Conservation (phyloP, 331 rosid species). For the Malus hybrid region DNA sequence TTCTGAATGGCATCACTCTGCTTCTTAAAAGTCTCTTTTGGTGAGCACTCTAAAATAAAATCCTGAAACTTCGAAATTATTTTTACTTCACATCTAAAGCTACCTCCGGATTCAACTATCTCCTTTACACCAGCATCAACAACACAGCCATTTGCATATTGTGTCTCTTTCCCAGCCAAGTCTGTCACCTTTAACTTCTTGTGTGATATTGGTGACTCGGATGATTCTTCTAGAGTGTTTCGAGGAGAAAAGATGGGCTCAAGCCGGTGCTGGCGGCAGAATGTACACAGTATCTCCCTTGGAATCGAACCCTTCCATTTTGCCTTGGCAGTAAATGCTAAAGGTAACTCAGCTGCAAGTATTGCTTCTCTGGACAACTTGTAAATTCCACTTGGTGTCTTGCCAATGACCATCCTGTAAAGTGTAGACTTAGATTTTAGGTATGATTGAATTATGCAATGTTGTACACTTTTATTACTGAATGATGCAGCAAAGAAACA, state of each 20-base stretch:
- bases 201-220: conserved; percentile 40
- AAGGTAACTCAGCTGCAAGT: conserved; percentile 73
- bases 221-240: conserved; percentile 25
- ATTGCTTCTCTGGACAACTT: conserved; percentile 82
- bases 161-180: conserved; percentile 26
- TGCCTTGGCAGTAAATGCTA: conserved; percentile 48
- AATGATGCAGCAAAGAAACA: conserved; percentile 7
- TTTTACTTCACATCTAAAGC: conserved; percentile 58
- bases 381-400: conserved; percentile 79
- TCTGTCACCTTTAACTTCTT: conserved; percentile 41
- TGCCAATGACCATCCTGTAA: conserved; percentile 74
- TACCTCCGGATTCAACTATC: conserved; percentile 32
- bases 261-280: conserved; percentile 85
- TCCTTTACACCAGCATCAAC: conserved; percentile 28
- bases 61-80: conserved; percentile 49
- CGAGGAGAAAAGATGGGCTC: conserved; percentile 56
- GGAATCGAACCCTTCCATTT: conserved; percentile 94
- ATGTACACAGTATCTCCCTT: conserved; percentile 64
- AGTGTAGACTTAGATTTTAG: conserved; percentile 10
- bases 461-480: neutral
- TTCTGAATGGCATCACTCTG: conserved; percentile 70
- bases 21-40: conserved; percentile 50
- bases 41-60: conserved; percentile 62
- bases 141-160: conserved; percentile 26
- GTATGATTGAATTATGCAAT: conserved; percentile 21